Evolutionary conservation across 2,329 filamentous ascomycete genomes (phyloP), one percentile per base, ranked within the genome.

Genomic region (Nemania sp.): DNA sequence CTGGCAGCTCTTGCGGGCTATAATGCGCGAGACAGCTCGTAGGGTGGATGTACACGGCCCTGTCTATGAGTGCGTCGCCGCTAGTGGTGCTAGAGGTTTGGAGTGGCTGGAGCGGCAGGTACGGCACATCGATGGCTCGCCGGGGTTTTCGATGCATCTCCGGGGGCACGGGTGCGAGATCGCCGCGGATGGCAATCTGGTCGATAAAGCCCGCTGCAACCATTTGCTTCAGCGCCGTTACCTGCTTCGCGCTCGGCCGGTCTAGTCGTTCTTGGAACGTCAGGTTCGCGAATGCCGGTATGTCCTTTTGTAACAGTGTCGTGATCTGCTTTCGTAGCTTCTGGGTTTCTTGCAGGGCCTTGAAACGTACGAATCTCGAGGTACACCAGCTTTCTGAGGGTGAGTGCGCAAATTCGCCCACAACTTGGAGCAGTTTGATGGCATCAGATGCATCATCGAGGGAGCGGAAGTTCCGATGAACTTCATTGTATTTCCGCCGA

Each of bases 151-250:
- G 86, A 53, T 84, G 81, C 61, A 86, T 81, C 69, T 91, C 89
- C 0, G 90, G 90, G 0, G 93, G 92, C 13, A 86, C 86, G 0
- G 93, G 93, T 0, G 93, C 86, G n/a, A 93, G 84, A 79, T 99
- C 95, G 3, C 93, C 93, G 68, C 96, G 92, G 73, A 98, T 94
- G 53, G 96, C 96, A 47, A 99, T 88, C 73, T 98, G 92, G 80
- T 99, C 96, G 75, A 98, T 89, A 82, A 98, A 98, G 0, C 95
- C 96, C 0, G 93, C 92, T 0, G 95, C 93, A 24, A 93, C 90
- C 82, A 98, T 97, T 77, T 98, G 93, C 79, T 97, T 97, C 29
- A 99, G 84, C 0, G 93, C 89, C 54, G 90, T 90, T 29, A 97
- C 83, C 76, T 94, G 91, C 72, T 90, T 91, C 6, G 89, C 82